Conservation (phyloP, 23 red algal genomes). For the Gracilaria vermiculophylla region DNA sequence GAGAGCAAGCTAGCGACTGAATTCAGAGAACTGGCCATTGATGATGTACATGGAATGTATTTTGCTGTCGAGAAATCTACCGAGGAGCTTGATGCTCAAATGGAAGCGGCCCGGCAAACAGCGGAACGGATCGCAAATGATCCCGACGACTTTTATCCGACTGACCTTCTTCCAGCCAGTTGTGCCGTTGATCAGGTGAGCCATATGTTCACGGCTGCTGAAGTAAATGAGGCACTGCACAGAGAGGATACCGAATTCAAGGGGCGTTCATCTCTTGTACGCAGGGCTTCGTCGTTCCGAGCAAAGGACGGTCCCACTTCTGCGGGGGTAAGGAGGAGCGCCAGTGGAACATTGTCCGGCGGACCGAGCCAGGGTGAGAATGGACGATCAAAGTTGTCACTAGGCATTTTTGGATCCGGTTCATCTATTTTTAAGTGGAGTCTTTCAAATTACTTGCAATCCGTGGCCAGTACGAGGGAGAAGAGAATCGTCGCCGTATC, state of each 20-base stretch:
- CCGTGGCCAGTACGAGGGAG: constrained; percentile 48
- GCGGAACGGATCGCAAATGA: neutral
- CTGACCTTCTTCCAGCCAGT: neutral
- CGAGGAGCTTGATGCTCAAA: neutral
- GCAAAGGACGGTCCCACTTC: neutral
- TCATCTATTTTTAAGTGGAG: constrained; percentile 17
- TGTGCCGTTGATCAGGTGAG: constrained; percentile 1
- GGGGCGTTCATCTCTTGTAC: neutral
- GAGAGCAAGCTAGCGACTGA: neutral
- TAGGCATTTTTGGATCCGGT: constrained; percentile 20
- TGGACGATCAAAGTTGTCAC: neutral
- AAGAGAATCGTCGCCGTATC: constrained; percentile 57
- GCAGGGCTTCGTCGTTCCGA: neutral
- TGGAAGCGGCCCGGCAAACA: neutral
- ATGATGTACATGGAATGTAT: neutral
- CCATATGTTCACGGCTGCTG: constrained; percentile 48
- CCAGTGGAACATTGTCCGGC: neutral
- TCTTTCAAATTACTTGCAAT: constrained; percentile 53
- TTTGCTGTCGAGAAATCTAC: neutral
- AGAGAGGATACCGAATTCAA: neutral
- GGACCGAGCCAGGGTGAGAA: neutral
- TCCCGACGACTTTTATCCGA: neutral
- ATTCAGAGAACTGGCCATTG: neutral
- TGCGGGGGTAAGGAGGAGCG: no score
- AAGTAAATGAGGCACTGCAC: constrained; percentile 30